Base-by-base conservation (phyloP, 2,329 filamentous ascomycete species). In the Colletotrichum musicola region DNA sequence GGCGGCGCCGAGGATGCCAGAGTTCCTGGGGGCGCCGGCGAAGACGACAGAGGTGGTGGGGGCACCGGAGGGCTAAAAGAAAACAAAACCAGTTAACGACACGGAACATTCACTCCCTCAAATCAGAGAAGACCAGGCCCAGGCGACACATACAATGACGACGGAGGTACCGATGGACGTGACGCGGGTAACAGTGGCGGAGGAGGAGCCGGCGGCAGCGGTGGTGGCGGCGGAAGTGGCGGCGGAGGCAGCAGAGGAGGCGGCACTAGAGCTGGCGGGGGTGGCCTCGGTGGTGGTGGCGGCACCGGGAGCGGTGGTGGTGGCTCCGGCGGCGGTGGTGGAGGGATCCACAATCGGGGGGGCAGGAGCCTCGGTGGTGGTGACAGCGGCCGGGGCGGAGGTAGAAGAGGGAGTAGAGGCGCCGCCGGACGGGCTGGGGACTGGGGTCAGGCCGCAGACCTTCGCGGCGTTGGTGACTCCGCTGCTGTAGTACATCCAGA, bases 401-500 rank as follows among this genome's bases (percentile, higher is more conserved):
- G 63, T 58, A 40, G 66, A 50, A 40, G 27, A 20, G 14, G 53
- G 30, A 35, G 30, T 10, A 10, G 30, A 51, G n/a, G 40, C 55
- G 35, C 38, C 65, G 51, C 64, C 64, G 44, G 64, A 64, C 56
- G 68, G 64, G 42, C 55, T 58, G 38, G 64, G 64, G 49, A 14
- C 27, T 22, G 64, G 54, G 25, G 55, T 25, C 56, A 64, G 64
- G 18, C 68, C 64, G 55, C 68, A 70, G n/a, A 27, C 46, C 40
- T 38, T 27, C 12, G 79, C 82, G 6, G 75, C 77, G n/a, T 46
- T 72, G 20, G 72, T 75, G 57, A 84, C 69, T 0, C 76, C 74
- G 54, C 56, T 72, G n/a, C 81, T 74, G 70, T 85, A 85, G 75
- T 80, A 81, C 58, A 75, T 73, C 83, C 83, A 85, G 73, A 84